phyloP scores from a whole-genome alignment of 2,329 filamentous ascomycete genomes.

The Diaporthe capsici region DNA sequence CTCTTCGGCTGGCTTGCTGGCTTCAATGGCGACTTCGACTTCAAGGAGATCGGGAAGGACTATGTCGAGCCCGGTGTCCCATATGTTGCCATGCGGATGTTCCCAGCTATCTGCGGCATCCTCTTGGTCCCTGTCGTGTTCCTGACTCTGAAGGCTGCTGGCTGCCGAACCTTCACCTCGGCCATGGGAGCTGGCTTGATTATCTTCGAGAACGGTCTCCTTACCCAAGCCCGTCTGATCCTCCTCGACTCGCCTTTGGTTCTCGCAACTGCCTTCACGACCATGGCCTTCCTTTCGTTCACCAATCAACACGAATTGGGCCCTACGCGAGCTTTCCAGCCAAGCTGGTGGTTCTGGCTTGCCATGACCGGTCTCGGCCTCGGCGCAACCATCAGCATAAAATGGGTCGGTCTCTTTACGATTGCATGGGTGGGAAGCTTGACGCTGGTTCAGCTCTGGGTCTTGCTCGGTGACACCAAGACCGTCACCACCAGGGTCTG shows the following conservation, averaged over 20 bases:
- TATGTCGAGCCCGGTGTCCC: constrained; percentile 95
- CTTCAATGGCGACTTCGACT: constrained; percentile 96
- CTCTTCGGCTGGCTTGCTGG: constrained; percentile 95
- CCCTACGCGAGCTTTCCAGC: constrained; percentile 86
- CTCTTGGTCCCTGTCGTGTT: constrained; percentile 93
- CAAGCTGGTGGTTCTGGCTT: constrained; percentile 99
- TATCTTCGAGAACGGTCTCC: constrained; percentile 95
- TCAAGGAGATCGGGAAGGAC: constrained; percentile 99
- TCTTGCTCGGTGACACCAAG: constrained; percentile 89
- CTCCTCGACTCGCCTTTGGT: constrained; percentile 96
- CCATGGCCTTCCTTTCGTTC: constrained; percentile 91
- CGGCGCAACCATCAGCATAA: constrained; percentile 93
- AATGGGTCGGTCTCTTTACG: constrained; percentile 99
- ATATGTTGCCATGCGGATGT: constrained; percentile 96
- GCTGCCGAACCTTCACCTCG: constrained; percentile 89
- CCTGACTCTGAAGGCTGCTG: constrained; percentile 90
- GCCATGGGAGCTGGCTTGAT: constrained; percentile 87
- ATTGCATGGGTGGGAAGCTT: constrained; percentile 97
- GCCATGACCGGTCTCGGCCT: constrained; percentile 87
- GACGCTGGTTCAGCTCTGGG: constrained; percentile 94
- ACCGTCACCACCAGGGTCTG: constrained; percentile 88
- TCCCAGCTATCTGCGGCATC: constrained; percentile 91
- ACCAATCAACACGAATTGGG: constrained; percentile 97
- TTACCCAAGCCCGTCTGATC: constrained; percentile 95
- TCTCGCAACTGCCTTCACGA: constrained; percentile 92